A percentile compares a stretch with the other conserved stretches of the same genome.
These are phyloP conservation scores for Eudorina sp. DNA, from an alignment of 139 green algal species.

Conservation along the genomic window DNA sequence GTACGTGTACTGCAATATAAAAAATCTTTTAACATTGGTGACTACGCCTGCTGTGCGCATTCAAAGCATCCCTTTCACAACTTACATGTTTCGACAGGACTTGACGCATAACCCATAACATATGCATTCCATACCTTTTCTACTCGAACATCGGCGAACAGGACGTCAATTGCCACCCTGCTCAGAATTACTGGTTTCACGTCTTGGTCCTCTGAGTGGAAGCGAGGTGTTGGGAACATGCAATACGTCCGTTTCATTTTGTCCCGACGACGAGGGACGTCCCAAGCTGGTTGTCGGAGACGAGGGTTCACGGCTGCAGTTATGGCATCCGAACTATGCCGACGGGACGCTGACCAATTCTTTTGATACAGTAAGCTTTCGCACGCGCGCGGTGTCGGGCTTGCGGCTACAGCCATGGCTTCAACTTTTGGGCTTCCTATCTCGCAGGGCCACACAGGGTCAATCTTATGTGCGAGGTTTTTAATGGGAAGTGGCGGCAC, in stretches of 20 bases:
- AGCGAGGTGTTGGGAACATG: background rate
- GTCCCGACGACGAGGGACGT: background rate
- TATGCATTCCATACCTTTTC: background rate
- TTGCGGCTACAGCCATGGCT: constrained; percentile 23
- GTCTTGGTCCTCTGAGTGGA: background rate
- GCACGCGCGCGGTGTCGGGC: background rate
- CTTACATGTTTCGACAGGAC: too few species aligned
- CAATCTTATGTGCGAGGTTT: background rate
- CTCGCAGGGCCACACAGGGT: constrained; percentile 21
- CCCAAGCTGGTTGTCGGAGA: background rate
- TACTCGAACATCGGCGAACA: constrained; percentile 5
- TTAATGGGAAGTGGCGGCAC: background rate
- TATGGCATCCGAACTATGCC: constrained; percentile 2
- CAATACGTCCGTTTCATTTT: background rate
- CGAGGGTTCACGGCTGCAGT: background rate
- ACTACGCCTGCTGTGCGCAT: too few species aligned
- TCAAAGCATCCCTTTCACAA: too few species aligned
- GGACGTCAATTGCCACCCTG: background rate
- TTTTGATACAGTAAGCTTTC: constrained; percentile 28
- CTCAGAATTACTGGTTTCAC: background rate
- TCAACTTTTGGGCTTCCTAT: background rate
- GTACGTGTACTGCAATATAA: background rate
- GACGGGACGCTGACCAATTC: background rate
- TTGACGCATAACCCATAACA: background rate
- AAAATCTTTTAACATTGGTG: too few species aligned